Percentiles rank a stretch among this genome's conserved stretches.
Evolutionary conservation across 352 stramenopile genomes (phyloP).

Genomic region (Globisporangium heterothallicum): DNA sequence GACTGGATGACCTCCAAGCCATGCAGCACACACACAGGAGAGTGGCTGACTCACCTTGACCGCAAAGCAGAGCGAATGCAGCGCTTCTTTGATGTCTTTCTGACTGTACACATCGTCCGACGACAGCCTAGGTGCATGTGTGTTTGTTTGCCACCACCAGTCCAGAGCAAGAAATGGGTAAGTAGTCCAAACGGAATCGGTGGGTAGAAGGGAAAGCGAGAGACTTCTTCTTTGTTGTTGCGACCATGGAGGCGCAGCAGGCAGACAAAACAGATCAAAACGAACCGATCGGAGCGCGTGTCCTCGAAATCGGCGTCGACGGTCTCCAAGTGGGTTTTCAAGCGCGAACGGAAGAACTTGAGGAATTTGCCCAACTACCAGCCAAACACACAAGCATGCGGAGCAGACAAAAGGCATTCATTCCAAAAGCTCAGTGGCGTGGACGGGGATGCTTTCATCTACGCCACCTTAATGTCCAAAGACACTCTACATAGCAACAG

Average conservation of each 20-base stretch:
- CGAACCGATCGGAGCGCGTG: slow-evolving; percentile 62
- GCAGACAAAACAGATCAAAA: too few relatives aligned
- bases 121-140: slow-evolving; percentile 32
- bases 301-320: slow-evolving; percentile 84
- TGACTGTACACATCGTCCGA: slow-evolving; percentile 81
- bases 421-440: too few relatives aligned
- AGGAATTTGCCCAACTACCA: slow-evolving; percentile 70
- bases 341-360: slow-evolving; percentile 80
- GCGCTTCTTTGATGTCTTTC: slow-evolving; percentile 71
- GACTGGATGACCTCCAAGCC: too few relatives aligned
- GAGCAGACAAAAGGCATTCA: not conserved
- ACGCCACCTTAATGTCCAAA: too few relatives aligned
- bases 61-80: slow-evolving; percentile 74
- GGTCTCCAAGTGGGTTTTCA: slow-evolving; percentile 73
- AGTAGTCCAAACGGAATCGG: too few relatives aligned
- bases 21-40: not conserved
- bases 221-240: too few relatives aligned
- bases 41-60: slow-evolving; percentile 41
- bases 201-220: too few relatives aligned
- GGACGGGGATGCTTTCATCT: too few relatives aligned
- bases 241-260: too few relatives aligned
- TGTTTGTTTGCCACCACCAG: too few relatives aligned
- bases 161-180: too few relatives aligned
- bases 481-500: not conserved
- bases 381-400: not conserved